A percentile compares a stretch with the other conserved stretches of the same genome.
Conservation (phyloP, 129 eudicot genomes). For the Deinandra increscens region DNA sequence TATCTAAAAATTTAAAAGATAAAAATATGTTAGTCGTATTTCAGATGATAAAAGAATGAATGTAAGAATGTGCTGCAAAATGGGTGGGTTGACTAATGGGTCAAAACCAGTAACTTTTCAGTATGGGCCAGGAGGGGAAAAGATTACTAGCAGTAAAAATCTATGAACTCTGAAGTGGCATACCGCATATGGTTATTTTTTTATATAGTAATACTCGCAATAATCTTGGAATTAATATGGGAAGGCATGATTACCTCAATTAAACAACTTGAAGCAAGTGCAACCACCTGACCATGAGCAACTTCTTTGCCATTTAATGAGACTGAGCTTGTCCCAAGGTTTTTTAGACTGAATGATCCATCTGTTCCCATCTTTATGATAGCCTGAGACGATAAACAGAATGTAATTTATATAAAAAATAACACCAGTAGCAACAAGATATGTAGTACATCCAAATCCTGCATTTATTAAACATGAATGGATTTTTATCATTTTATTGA, state of each 20-base stretch:
- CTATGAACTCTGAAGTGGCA: too few species aligned
- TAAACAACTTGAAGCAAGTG: conserved; percentile 60
- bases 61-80: background rate
- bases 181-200: too few species aligned
- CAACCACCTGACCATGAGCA: conserved; percentile 45
- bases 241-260: conserved; percentile 57
- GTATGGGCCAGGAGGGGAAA: too few species aligned
- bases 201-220: background rate
- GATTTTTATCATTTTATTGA: conserved; percentile 8
- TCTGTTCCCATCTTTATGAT: conserved; percentile 72
- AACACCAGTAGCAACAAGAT: background rate
- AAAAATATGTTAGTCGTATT: conserved; percentile 10
- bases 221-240: background rate
- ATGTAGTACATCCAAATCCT: background rate
- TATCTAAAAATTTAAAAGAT: conserved; percentile 42
- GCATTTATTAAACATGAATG: background rate
- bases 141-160: background rate
- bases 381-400: conserved; percentile 46
- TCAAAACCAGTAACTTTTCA: background rate
- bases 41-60: background rate
- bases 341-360: conserved; percentile 68
- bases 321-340: conserved; percentile 66
- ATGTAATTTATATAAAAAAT: background rate
- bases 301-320: conserved; percentile 53
- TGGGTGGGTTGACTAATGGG: background rate